Evolutionary conservation across 129 eudicot species (phyloP).

Genomic region (Flaveria linearis): DNA sequence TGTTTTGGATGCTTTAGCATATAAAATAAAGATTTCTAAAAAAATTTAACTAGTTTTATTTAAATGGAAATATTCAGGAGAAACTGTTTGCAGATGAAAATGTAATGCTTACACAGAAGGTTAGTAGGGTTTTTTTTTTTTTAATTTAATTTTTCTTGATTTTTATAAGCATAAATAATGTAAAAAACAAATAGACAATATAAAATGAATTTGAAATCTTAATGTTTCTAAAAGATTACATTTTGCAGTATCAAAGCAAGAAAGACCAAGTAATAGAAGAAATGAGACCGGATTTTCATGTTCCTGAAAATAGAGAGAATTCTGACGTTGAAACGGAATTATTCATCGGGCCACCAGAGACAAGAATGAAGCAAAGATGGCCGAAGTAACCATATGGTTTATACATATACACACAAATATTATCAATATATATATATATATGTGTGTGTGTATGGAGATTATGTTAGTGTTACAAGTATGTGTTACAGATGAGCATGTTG

Average conservation of each 20-base stretch:
- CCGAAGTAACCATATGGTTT: slow-evolving; percentile 19
- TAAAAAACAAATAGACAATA: background rate
- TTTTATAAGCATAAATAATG: background rate
- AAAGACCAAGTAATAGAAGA: slow-evolving; percentile 34
- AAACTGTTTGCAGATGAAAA: slow-evolving; percentile 69
- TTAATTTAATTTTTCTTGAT: background rate
- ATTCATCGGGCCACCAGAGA: slow-evolving; percentile 76
- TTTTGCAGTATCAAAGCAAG: slow-evolving; percentile 39
- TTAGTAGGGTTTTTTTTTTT: slow-evolving; percentile 31
- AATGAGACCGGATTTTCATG: slow-evolving; percentile 28
- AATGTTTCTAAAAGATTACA: background rate
- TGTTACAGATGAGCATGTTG: background rate
- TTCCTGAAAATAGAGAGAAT: slow-evolving; percentile 53
- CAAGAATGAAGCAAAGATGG: slow-evolving; percentile 44
- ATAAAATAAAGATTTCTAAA: too few species aligned
- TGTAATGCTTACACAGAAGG: slow-evolving; percentile 70
- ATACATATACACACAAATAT: background rate
- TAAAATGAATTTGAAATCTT: background rate
- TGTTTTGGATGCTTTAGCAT: background rate
- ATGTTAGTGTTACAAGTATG: background rate
- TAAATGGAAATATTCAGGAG: slow-evolving; percentile 53
- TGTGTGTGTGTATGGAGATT: background rate
- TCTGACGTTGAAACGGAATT: slow-evolving; percentile 92
- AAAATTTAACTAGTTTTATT: background rate
- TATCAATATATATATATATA: background rate